Evolutionary conservation across 148 eudicot species (phyloP).

Genomic region (Cornus suecica): DNA sequence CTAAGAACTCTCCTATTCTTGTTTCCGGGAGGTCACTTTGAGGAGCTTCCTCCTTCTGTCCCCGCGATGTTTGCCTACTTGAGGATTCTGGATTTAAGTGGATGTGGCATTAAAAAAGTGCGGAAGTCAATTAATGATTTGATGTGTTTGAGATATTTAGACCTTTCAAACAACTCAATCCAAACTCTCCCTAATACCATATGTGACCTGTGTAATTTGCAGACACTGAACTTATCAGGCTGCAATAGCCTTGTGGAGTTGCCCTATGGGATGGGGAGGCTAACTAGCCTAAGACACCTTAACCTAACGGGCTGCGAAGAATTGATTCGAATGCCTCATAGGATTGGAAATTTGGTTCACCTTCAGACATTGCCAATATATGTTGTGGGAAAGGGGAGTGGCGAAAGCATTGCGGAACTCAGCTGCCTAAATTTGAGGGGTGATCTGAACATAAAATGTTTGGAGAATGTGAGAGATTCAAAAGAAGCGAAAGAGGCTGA

Average conservation of each 20-base stretch:
- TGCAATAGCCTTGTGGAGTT: slow-evolving; percentile 13
- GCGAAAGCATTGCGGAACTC: slow-evolving; percentile 14
- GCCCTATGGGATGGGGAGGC: slow-evolving; percentile 10
- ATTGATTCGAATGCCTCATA: slow-evolving; percentile 1
- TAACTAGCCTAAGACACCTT: slow-evolving; percentile 18
- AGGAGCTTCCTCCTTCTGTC: background rate
- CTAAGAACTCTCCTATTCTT: slow-evolving; percentile 17
- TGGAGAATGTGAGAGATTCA: slow-evolving; percentile 9
- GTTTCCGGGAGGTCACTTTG: background rate
- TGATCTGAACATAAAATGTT: slow-evolving; percentile 13
- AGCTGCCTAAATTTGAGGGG: slow-evolving; percentile 11
- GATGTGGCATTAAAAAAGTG: background rate
- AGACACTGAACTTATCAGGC: slow-evolving; percentile 8
- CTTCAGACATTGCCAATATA: slow-evolving; percentile 20
- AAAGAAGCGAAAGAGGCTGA: slow-evolving; percentile 17
- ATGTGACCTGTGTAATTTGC: slow-evolving; percentile 12
- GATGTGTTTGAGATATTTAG: slow-evolving; percentile 14
- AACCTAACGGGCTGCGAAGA: slow-evolving; percentile 4
- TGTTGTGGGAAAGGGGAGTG: background rate
- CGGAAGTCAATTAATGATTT: slow-evolving; percentile 13
- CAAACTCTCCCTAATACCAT: slow-evolving; percentile 10
- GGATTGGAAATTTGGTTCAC: slow-evolving; percentile 5
- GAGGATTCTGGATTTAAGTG: slow-evolving; percentile 14
- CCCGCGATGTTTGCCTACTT: slow-evolving; percentile 11
- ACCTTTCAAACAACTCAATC: slow-evolving; percentile 15